These are phyloP conservation scores for Boletus rufocinnamomeus DNA, from an alignment of 768 basidiomycete genomes.

Conservation along the genomic window DNA sequence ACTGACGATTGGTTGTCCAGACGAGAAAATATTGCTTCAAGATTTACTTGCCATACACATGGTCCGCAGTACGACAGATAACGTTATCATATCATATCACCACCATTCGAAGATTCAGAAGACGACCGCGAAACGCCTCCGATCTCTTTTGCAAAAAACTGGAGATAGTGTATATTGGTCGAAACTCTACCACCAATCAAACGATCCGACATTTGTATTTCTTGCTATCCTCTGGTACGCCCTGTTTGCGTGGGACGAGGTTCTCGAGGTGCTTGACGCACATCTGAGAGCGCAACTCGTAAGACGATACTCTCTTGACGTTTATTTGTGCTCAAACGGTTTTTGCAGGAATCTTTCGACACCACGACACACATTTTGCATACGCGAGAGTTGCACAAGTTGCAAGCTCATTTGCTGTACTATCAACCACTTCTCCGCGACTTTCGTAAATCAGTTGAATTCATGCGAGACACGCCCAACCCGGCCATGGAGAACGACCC, in stretches of 20 bases:
- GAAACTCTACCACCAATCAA: constrained; percentile 34
- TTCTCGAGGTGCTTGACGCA: constrained; percentile 50
- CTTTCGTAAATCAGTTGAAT: constrained; percentile 52
- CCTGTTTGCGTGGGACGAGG: constrained; percentile 63
- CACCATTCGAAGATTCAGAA: constrained; percentile 26
- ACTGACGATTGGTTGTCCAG: constrained; percentile 10
- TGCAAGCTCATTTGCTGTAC: constrained; percentile 59
- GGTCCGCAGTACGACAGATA: constrained; percentile 31
- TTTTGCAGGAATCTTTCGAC: constrained; percentile 45
- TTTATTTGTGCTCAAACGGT: background rate
- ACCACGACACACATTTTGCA: constrained; percentile 39
- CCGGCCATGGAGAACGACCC: constrained; percentile 42
- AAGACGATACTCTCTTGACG: background rate
- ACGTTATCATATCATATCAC: constrained; percentile 41
- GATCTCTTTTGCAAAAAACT: constrained; percentile 34
- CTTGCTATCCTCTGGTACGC: constrained; percentile 56
- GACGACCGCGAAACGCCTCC: constrained; percentile 31
- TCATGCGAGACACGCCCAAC: constrained; percentile 50
- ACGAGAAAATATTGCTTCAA: constrained; percentile 29
- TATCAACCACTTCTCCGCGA: constrained; percentile 56
- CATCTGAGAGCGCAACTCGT: constrained; percentile 52
- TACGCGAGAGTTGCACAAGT: constrained; percentile 55
- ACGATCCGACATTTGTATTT: constrained; percentile 36
- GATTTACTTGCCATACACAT: constrained; percentile 44
- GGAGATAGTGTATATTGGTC: constrained; percentile 40